Conservation (phyloP, 352 stramenopile genomes). For the Hyaloperonospora brassicae region DNA sequence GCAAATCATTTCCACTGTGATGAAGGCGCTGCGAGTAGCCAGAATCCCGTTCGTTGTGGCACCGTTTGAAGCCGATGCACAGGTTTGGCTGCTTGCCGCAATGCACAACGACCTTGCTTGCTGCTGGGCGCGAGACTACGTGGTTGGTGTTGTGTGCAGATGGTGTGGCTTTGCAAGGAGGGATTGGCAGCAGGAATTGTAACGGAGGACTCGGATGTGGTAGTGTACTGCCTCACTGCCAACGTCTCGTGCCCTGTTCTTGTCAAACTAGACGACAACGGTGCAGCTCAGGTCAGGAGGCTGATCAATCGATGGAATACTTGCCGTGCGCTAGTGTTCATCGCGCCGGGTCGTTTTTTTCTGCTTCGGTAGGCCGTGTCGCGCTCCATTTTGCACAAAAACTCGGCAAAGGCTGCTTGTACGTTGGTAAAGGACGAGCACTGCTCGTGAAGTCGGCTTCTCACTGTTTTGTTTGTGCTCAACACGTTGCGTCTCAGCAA, state of each 20-base stretch:
- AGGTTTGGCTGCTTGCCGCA: slow-evolving; percentile 16
- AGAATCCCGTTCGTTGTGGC: slow-evolving; percentile 56
- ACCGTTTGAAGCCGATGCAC: slow-evolving; percentile 66
- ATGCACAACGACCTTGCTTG: not conserved
- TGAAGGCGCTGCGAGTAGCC: slow-evolving; percentile 37
- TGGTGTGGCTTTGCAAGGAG: slow-evolving; percentile 76
- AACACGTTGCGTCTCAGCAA: slow-evolving; percentile 19
- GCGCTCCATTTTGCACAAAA: slow-evolving; percentile 41
- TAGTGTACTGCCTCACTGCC: slow-evolving; percentile 62
- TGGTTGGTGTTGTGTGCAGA: slow-evolving; percentile 18
- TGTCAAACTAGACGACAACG: slow-evolving; percentile 64
- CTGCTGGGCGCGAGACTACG: not conserved
- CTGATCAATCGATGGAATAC: not conserved
- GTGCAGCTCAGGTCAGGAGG: slow-evolving; percentile 34
- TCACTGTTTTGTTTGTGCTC: not conserved
- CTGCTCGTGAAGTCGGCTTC: not conserved
- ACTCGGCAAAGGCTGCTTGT: slow-evolving; percentile 32
- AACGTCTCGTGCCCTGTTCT: slow-evolving; percentile 47
- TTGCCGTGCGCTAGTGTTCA: not conserved
- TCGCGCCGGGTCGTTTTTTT: not conserved
- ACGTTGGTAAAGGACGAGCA: not conserved
- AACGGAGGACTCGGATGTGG: slow-evolving; percentile 76
- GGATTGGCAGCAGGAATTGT: slow-evolving; percentile 51
- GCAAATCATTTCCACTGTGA: slow-evolving; percentile 49
- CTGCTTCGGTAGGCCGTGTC: slow-evolving; percentile 37